Base-by-base conservation (phyloP, 1,139 yeast species). In the Hansenula anomala region DNA sequence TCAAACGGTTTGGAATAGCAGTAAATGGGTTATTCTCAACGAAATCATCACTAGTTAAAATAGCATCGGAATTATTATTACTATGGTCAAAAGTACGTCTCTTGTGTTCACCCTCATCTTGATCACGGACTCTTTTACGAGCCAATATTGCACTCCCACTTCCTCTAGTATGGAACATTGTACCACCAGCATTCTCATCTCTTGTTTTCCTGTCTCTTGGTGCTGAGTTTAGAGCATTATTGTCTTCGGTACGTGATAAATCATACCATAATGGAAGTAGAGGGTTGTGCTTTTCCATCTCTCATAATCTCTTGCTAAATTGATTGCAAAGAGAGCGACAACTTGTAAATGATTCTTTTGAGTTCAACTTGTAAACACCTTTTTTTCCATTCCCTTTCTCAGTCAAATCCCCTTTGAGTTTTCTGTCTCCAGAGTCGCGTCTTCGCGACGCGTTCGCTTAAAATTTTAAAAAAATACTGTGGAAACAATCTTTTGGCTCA, bases 381-480 rank as follows among this genome's bases (percentile, higher is more conserved):
- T 23, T 23, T 23, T 23, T 5, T 23, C 7, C 25, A 8, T 23
- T 23, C 9, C 22, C 22, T 20, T 20, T 20, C 6, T 9, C 22
- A 20, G 9, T 20, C 9, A 20, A 20, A 20, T 20, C 9, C 22
- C 9, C 22, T 20, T 26, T 26, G 16, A 15, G 4, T 26, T 13
- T 26, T 26, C 28, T 47, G 73, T 74, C 48, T 75, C 81, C 28
- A 63, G 76, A 48, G 78, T 81, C 36, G 75, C 75, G 76, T 77
- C 36, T 72, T 70, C 56, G 80, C 80, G 28, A 77, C 71, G n/a
- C n/a, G n/a, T n/a, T n/a, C n/a, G n/a, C n/a, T n/a, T n/a, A n/a
- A n/a, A n/a, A n/a, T n/a, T n/a, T n/a, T n/a, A n/a, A n/a, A n/a
- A n/a, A n/a, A n/a, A n/a, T n/a, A n/a, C n/a, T n/a, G n/a, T n/a